phyloP scores from a whole-genome alignment of 1,284 basidiomycete genomes.

The Puccinia polysora region DNA sequence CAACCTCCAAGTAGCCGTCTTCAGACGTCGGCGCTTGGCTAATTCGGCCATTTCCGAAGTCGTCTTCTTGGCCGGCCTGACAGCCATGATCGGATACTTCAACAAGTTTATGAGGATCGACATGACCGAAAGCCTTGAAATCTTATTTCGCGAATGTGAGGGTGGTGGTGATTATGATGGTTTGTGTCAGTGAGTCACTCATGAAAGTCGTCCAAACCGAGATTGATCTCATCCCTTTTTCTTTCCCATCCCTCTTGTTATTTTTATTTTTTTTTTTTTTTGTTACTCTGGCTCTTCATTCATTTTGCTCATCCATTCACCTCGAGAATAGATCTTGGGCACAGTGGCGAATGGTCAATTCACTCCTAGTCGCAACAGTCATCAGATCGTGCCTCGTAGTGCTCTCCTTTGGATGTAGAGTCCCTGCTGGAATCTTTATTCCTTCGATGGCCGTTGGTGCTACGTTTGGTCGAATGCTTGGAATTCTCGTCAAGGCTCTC shows the following conservation, averaged over 20 bases:
- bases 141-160: slow-evolving; percentile 93
- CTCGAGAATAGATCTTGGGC: slow-evolving; percentile 66
- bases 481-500: slow-evolving; percentile 88
- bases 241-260: slow-evolving; percentile 1
- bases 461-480: slow-evolving; percentile 90
- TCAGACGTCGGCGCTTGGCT: slow-evolving; percentile 80
- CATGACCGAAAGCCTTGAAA: slow-evolving; percentile 96
- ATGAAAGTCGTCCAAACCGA: not conserved
- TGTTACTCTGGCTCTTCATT: no score
- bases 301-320: no score
- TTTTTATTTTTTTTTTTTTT: not conserved
- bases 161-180: slow-evolving; percentile 85
- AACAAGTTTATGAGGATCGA: slow-evolving; percentile 94
- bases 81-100: slow-evolving; percentile 85
- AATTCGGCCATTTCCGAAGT: slow-evolving; percentile 83
- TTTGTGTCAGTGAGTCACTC: slow-evolving; percentile 77
- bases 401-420: slow-evolving; percentile 90
- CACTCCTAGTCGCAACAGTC: slow-evolving; percentile 82
- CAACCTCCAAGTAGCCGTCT: slow-evolving; percentile 88
- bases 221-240: no score
- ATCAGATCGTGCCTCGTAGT: slow-evolving; percentile 81
- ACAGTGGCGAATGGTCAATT: slow-evolving; percentile 93
- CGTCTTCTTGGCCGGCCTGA: slow-evolving; percentile 75
- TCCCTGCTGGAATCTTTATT: slow-evolving; percentile 95
- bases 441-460: slow-evolving; percentile 97